phyloP scores from a whole-genome alignment of 75 land plant genomes.

The Picea glauca region DNA sequence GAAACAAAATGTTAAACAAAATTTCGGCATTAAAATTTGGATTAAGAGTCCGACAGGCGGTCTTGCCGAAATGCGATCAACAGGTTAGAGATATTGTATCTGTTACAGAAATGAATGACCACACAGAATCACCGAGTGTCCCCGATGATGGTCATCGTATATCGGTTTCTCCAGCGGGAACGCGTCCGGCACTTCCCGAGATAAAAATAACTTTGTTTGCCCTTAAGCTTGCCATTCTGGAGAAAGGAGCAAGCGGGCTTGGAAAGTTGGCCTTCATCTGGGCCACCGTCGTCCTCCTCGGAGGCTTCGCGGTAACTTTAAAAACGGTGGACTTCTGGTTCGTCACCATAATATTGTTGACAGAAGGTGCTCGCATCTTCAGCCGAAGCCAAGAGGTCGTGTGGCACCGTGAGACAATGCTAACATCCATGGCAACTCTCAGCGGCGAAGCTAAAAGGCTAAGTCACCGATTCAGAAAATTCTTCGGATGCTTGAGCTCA shows the following conservation, averaged over 20 bases:
- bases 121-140: no score
- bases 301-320: slow-evolving; percentile 61
- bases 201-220: slow-evolving; percentile 71
- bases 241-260: slow-evolving; percentile 34
- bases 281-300: slow-evolving; percentile 62
- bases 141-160: no score
- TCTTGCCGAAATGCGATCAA: no score
- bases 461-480: no score
- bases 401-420: slow-evolving; percentile 73
- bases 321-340: slow-evolving; percentile 65
- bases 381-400: slow-evolving; percentile 62
- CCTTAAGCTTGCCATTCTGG: background rate
- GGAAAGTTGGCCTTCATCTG: slow-evolving; percentile 73
- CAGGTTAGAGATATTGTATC: no score
- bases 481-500: no score
- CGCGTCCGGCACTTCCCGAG: slow-evolving; percentile 46
- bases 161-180: no score
- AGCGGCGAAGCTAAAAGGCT: background rate
- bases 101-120: no score
- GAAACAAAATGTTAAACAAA: no score
- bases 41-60: no score
- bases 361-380: slow-evolving; percentile 69
- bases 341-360: slow-evolving; percentile 60
- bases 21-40: no score
- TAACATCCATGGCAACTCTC: no score